Conservation (phyloP, 75 land plant species). For the Cupressus sempervirens region DNA sequence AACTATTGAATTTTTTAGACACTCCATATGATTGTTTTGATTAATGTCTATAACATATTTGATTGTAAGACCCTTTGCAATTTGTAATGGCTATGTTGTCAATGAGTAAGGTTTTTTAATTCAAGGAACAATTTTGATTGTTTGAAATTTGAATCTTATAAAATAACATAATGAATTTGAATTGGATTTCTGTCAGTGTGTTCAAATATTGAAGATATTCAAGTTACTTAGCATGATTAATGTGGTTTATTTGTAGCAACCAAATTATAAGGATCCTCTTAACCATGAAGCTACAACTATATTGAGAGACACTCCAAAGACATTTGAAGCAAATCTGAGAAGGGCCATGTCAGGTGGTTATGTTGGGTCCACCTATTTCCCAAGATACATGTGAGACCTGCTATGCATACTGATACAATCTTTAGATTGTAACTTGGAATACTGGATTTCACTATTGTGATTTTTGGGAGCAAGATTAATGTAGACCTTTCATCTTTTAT, state of each 20-base stretch:
- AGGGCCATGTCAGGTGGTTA: conserved; percentile 42
- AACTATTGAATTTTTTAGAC: background rate
- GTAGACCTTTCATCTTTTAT: background rate
- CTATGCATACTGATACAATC: background rate
- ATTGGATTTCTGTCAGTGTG: background rate
- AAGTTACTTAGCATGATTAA: background rate
- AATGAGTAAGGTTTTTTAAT: background rate
- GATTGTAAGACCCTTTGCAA: background rate
- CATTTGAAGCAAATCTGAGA: conserved; percentile 39
- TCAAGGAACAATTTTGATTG: too few relatives aligned
- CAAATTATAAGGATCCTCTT: conserved; percentile 46
- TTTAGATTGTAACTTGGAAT: background rate
- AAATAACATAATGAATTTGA: background rate
- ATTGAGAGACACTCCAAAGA: conserved; percentile 30
- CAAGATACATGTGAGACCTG: conserved; percentile 31
- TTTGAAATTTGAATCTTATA: background rate
- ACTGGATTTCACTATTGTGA: background rate
- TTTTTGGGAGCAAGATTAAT: background rate
- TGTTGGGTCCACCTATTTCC: conserved; percentile 30
- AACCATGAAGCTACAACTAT: conserved; percentile 47
- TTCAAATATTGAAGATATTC: background rate
- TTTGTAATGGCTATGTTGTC: background rate
- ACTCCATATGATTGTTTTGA: background rate
- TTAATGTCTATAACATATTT: background rate
- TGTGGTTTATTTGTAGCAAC: conserved; percentile 28